Evolutionary conservation across 2,329 filamentous ascomycete species (phyloP).

Genomic region (Ceratocystis cacaofunesta): DNA sequence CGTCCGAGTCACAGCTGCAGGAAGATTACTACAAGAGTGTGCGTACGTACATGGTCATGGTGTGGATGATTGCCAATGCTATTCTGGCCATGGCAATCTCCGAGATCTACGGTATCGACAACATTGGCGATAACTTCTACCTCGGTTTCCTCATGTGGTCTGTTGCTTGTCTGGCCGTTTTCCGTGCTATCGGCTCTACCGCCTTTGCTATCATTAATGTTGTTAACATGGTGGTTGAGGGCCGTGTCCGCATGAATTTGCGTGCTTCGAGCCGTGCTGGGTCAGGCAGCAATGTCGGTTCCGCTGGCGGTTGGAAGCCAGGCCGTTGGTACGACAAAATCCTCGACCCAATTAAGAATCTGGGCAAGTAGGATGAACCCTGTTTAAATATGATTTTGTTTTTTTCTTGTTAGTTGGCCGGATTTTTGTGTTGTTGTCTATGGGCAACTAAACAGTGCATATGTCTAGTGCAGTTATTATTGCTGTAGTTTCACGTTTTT

Average conservation of each 20-base stretch:
- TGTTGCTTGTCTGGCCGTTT: conserved; percentile 72
- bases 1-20: conserved; percentile 70
- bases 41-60: conserved; percentile 91
- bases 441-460: too few relatives aligned
- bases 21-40: conserved; percentile 98
- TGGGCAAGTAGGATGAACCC: conserved; percentile 5
- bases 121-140: conserved; percentile 74
- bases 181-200: conserved; percentile 69
- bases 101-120: conserved; percentile 61
- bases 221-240: conserved; percentile 75
- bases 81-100: conserved; percentile 85
- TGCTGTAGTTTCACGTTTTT: too few relatives aligned
- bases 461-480: too few relatives aligned
- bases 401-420: too few relatives aligned
- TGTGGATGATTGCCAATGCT: conserved; percentile 86
- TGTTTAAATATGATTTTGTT: too few relatives aligned
- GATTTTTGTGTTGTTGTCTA: too few relatives aligned
- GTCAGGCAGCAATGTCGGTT: background rate
- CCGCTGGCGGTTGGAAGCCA: conserved; percentile 15
- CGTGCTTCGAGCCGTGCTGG: conserved; percentile 30
- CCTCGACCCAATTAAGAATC: conserved; percentile 15
- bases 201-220: conserved; percentile 73
- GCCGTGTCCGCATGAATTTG: conserved; percentile 49
- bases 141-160: conserved; percentile 86
- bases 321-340: conserved; percentile 15